Base-by-base conservation (phyloP, 1,284 basidiomycete species). In the Flammula alnicola region DNA sequence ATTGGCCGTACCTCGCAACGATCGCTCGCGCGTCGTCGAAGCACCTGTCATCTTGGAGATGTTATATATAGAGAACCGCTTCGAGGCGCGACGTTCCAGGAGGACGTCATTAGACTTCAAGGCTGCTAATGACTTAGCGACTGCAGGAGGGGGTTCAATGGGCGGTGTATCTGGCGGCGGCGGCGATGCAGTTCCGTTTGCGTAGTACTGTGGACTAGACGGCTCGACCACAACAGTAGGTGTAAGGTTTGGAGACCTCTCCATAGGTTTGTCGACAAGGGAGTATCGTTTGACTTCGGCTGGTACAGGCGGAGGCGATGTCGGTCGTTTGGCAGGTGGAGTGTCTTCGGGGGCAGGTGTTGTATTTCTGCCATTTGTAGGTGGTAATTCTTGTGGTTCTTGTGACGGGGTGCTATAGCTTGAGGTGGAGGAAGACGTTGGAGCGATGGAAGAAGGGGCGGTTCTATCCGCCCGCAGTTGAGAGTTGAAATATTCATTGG, bases 41-140 rank as follows among this genome's bases (percentile, higher is more conserved):
- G 66, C 74, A 12, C 86, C 83, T 1, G 93, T 88, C 86, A 99
- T 96, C 73, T 96, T 97, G 57, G 91, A 89, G 63, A 98, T 92
- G 44, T 95, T 93, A 67, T 97, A 99, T 1, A 91, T 91, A 47
- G 95, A 98, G 73, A 96, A 99, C 0, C 96, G 88, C 66, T 98
- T 98, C 20, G 93, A 95, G 3, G 96, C 96, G 32, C 96, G 80
- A 8, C 96, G 84, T 63, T 96, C 93, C 14, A 98, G 79, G 1
- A 98, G 80, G 0, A 88, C 83, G 58, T 97, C 95, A 35, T 84
- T 85, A 56, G 88, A 85, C 67, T 95, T 91, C 33, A 99, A 78
- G 1, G 93, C 93, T 8, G 92, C 92, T 11, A 98, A 78, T 6
- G 93, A 95, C 47, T 83, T 88, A 33, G 89, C 86, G 23, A 92